These are phyloP conservation scores for Dioszegia crocea DNA, from an alignment of 768 basidiomycete species.

Conservation along the genomic window DNA sequence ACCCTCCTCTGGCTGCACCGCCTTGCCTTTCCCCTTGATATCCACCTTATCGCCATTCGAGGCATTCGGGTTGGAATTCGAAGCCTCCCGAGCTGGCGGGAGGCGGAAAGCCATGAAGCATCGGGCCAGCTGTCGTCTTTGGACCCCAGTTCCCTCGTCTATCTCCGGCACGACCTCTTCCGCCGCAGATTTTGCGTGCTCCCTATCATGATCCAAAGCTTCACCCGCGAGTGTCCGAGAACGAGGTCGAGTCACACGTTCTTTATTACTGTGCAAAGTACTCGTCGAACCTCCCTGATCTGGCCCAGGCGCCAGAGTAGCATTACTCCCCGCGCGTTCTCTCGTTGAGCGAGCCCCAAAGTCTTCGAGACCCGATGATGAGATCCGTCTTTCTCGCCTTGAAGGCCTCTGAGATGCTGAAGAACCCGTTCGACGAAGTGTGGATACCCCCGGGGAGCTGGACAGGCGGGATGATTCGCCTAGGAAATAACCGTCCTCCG, in stretches of 20 bases:
- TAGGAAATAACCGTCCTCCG: constrained; percentile 2
- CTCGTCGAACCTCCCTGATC: neutral
- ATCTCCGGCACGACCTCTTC: constrained; percentile 3
- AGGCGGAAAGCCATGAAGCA: constrained; percentile 29
- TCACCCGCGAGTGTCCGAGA: constrained; percentile 41
- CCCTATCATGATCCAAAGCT: constrained; percentile 26
- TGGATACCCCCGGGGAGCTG: constrained; percentile 6
- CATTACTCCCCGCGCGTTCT: neutral
- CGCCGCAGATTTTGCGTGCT: constrained; percentile 14
- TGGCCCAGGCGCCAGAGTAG: neutral
- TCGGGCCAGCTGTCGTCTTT: constrained; percentile 7
- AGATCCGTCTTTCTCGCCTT: neutral
- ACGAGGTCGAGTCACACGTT: constrained; percentile 19
- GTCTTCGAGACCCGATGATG: neutral
- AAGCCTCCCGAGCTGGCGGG: neutral
- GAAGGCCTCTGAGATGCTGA: neutral
- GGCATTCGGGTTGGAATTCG: neutral
- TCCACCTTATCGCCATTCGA: neutral
- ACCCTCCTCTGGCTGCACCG: neutral
- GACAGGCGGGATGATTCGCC: constrained; percentile 10
- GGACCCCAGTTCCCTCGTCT: neutral
- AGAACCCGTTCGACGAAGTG: neutral
- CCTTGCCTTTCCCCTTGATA: neutral
- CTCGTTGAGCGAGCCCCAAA: neutral
- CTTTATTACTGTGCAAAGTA: too few relatives aligned